Evolutionary conservation across 257 asterid species (phyloP).

Genomic region (Solanum sitiens): DNA sequence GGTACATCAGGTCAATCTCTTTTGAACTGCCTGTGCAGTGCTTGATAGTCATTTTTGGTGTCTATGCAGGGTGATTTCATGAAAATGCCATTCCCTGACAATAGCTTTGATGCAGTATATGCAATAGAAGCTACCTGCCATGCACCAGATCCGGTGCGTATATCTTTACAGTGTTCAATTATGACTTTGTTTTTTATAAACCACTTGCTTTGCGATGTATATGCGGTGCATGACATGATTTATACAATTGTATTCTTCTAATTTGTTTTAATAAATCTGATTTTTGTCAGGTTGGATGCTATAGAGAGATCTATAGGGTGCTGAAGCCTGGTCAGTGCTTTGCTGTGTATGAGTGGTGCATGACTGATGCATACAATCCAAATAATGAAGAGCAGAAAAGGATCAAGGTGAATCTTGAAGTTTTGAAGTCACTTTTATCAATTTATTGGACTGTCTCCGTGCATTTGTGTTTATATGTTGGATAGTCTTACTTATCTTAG

Average conservation of each 20-base stretch:
- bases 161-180: neutral
- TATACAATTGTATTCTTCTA: constrained; percentile 21
- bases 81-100: constrained; percentile 93
- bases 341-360: constrained; percentile 99
- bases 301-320: constrained; percentile 79
- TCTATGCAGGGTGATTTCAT: constrained; percentile 87
- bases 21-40: neutral
- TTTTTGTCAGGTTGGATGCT: constrained; percentile 73
- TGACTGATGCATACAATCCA: constrained; percentile 81
- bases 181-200: neutral
- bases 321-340: constrained; percentile 96
- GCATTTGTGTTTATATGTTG: neutral
- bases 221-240: constrained; percentile 96
- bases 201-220: constrained; percentile 54
- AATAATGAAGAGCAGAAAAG: constrained; percentile 63
- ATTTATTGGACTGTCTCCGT: neutral
- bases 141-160: constrained; percentile 87
- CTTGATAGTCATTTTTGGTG: constrained; percentile 3
- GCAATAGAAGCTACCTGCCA: constrained; percentile 99
- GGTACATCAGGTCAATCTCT: neutral
- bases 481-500: neutral
- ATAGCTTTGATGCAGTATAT: constrained; percentile 80
- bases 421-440: neutral
- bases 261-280: neutral
- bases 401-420: constrained; percentile 53